Conservation (phyloP, 495 filamentous ascomycete species). For the Penicillium alfredii region DNA sequence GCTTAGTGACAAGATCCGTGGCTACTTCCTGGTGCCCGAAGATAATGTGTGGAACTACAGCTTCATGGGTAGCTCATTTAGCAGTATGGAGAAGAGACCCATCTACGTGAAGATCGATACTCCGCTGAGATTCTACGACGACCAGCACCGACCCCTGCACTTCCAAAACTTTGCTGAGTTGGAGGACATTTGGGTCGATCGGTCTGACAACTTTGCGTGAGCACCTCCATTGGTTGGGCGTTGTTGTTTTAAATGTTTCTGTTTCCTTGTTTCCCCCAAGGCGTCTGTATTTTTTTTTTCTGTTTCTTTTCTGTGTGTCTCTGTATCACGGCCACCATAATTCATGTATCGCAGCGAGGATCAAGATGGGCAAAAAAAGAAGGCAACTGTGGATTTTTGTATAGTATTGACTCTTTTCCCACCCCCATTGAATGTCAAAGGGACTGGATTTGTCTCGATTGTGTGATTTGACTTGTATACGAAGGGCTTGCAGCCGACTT, state of each 20-base stretch:
- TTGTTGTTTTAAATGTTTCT: slow-evolving; percentile 14
- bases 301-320: slow-evolving; percentile 8
- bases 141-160: slow-evolving; percentile 86
- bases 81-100: slow-evolving; percentile 79
- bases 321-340: slow-evolving; percentile 25
- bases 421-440: no score
- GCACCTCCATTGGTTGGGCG: slow-evolving; percentile 14
- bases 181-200: slow-evolving; percentile 85
- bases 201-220: slow-evolving; percentile 79
- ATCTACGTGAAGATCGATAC: slow-evolving; percentile 91
- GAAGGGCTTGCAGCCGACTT: slow-evolving; percentile 9
- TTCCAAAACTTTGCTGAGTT: slow-evolving; percentile 91
- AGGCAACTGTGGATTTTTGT: slow-evolving; percentile 11
- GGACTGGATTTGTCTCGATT: no score
- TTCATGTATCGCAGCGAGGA: slow-evolving; percentile 22
- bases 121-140: slow-evolving; percentile 83
- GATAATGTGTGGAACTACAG: slow-evolving; percentile 93
- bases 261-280: slow-evolving; percentile 9
- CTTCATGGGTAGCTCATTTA: slow-evolving; percentile 90
- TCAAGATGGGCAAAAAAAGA: slow-evolving; percentile 12
- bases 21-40: slow-evolving; percentile 94
- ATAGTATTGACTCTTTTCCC: slow-evolving; percentile 3
- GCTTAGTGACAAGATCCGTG: slow-evolving; percentile 84
- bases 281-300: slow-evolving; percentile 10
- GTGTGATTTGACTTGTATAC: no score